Evolutionary conservation across 345 rosid species (phyloP).

Genomic region (Noccaea bulbosa): DNA sequence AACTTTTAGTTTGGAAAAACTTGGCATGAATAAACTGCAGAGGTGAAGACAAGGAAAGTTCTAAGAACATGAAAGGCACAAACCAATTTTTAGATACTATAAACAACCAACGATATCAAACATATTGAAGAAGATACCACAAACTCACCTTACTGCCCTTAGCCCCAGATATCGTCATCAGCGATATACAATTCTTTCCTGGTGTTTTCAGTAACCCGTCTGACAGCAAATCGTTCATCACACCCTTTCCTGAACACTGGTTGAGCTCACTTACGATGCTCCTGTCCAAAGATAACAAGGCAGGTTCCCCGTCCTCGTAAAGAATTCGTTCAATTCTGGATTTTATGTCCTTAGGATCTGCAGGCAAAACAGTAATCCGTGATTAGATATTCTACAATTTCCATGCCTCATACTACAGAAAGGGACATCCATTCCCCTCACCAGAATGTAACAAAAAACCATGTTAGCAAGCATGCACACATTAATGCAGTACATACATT

Average conservation of each 20-base stretch:
- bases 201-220: constrained; percentile 83
- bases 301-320: constrained; percentile 82
- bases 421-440: background rate
- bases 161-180: constrained; percentile 99
- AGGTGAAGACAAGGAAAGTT: background rate
- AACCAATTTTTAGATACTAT: background rate
- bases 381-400: constrained; percentile 20
- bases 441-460: constrained; percentile 30
- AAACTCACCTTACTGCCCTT: constrained; percentile 92
- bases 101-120: constrained; percentile 14
- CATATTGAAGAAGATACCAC: constrained; percentile 26
- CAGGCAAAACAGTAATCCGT: constrained; percentile 33
- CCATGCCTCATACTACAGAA: constrained; percentile 18
- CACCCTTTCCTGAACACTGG: constrained; percentile 68
- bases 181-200: constrained; percentile 83
- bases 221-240: constrained; percentile 72
- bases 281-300: constrained; percentile 76
- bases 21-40: background rate
- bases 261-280: constrained; percentile 71
- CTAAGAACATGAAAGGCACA: background rate
- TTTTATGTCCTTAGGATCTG: constrained; percentile 69
- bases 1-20: constrained; percentile 3
- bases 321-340: constrained; percentile 68
- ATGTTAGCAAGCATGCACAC: constrained; percentile 27
- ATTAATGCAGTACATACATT: background rate